These are phyloP conservation scores for Dicorynia guianensis DNA, from an alignment of 306 rosid genomes.

Conservation along the genomic window DNA sequence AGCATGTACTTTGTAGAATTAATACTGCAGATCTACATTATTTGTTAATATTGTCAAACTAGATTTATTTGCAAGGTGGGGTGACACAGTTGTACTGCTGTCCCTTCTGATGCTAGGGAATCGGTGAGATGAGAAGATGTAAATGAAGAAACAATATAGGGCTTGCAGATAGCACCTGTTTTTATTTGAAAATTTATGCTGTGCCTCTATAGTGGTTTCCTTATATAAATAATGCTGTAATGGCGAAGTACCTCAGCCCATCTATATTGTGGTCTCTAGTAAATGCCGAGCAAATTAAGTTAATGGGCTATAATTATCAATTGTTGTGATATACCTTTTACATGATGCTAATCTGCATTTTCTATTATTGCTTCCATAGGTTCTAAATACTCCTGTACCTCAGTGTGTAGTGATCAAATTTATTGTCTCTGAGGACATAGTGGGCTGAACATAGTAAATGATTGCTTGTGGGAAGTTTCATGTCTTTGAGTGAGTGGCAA, in stretches of 20 bases:
- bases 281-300: background rate
- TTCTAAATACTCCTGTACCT: too few relatives aligned
- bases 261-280: background rate
- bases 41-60: background rate
- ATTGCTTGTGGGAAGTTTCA: too few relatives aligned
- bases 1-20: constrained; percentile 8
- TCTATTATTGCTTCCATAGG: too few relatives aligned
- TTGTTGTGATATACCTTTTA: too few relatives aligned
- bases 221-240: background rate
- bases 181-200: background rate
- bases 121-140: background rate
- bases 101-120: background rate
- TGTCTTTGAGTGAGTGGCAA: too few relatives aligned
- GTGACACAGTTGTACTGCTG: constrained; percentile 10
- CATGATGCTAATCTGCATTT: too few relatives aligned
- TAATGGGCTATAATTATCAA: too few relatives aligned
- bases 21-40: background rate
- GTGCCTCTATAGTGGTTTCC: background rate
- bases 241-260: background rate
- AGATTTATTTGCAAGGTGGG: constrained; percentile 23
- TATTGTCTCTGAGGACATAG: too few relatives aligned
- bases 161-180: constrained; percentile 1
- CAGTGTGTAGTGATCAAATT: too few relatives aligned
- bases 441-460: too few relatives aligned
- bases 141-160: background rate